Conservation (phyloP, 2,329 filamentous ascomycete species). For the Juglanconis juglandina region DNA sequence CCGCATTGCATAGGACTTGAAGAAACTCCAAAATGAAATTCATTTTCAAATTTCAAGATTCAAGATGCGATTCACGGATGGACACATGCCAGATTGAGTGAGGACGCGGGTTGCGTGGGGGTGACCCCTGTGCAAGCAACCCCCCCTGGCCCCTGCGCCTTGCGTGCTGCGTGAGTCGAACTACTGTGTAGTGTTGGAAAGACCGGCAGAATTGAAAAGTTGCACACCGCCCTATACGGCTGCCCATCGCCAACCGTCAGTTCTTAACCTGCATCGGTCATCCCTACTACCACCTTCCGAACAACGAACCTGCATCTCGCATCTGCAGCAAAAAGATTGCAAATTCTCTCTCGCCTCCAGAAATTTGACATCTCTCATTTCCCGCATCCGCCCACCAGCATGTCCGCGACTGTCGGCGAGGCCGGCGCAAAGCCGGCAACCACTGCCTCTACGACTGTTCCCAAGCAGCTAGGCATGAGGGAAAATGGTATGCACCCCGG, state of each 20-base stretch:
- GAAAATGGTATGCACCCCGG: conserved; percentile 67
- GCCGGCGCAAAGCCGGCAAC: conserved; percentile 31
- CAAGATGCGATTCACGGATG: neutral
- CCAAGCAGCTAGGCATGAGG: conserved; percentile 63
- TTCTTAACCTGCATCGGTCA: conserved; percentile 2
- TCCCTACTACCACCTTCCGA: neutral
- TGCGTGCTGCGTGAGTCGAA: neutral
- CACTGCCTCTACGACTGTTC: conserved; percentile 17
- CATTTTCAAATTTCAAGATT: neutral
- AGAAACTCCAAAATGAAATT: neutral
- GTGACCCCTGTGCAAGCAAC: neutral
- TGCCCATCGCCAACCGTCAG: neutral
- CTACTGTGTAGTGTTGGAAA: neutral
- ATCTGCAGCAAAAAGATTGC: neutral
- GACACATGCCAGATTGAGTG: neutral
- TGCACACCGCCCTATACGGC: neutral
- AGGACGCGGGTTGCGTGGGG: neutral
- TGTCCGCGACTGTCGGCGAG: conserved; percentile 38
- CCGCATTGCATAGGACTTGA: neutral
- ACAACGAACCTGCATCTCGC: conserved; percentile 2
- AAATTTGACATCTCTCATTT: conserved; percentile 8
- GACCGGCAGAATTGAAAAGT: neutral
- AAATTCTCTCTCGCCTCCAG: neutral
- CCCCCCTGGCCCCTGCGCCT: neutral
- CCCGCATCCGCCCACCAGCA: conserved; percentile 25